Evolutionary conservation across 2,329 filamentous ascomycete species (phyloP).

Genomic region (Fusarium armeniacum): DNA sequence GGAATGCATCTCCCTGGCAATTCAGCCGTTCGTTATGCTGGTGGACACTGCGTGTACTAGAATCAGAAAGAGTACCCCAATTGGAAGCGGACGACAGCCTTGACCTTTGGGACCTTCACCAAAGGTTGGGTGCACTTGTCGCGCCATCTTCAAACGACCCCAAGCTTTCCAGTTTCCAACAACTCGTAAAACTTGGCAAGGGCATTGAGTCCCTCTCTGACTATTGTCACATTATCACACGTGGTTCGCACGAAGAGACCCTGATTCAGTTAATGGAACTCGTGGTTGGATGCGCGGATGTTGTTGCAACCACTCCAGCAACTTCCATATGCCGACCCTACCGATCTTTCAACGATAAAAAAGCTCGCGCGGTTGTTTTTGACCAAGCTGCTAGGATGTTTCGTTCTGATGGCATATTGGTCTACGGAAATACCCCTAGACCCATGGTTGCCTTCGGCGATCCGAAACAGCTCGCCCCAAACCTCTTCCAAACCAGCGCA

Average conservation of each 20-base stretch:
- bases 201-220: not conserved
- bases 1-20: not conserved
- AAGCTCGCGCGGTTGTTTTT: not conserved
- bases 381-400: slow-evolving; percentile 17
- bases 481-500: too few species aligned
- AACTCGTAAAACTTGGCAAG: not conserved
- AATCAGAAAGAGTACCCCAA: fast-evolving
- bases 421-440: slow-evolving; percentile 7
- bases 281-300: not conserved
- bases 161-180: not conserved
- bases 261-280: not conserved
- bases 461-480: slow-evolving; percentile 4
- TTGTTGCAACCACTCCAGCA: slow-evolving; percentile 2
- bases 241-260: fast-evolving
- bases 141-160: not conserved
- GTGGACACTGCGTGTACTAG: slow-evolving; percentile 20
- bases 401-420: not conserved
- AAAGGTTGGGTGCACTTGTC: not conserved
- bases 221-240: not conserved
- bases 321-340: not conserved
- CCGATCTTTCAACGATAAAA: not conserved
- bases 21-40: slow-evolving; percentile 7
- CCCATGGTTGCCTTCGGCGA: slow-evolving; percentile 17
- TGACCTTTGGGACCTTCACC: not conserved
- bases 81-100: not conserved